These are phyloP conservation scores for Cajanus cajan DNA, from an alignment of 306 rosid genomes.

Conservation along the genomic window DNA sequence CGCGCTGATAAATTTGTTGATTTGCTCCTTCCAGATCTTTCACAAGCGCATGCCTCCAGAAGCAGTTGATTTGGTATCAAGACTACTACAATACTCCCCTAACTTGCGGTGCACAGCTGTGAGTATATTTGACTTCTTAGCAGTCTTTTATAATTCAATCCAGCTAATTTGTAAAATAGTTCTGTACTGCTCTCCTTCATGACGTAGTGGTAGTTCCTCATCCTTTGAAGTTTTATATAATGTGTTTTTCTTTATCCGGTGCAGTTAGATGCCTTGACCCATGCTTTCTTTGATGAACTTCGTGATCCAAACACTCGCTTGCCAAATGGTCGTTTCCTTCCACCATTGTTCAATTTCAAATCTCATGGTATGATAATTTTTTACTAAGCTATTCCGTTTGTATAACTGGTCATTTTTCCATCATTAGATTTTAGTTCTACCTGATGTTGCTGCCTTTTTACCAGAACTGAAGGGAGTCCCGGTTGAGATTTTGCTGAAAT, in stretches of 20 bases:
- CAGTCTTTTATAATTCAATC: neutral
- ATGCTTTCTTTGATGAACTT: slow-evolving; percentile 86
- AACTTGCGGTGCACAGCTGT: slow-evolving; percentile 83
- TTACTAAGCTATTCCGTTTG: neutral
- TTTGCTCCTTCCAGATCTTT: slow-evolving; percentile 54
- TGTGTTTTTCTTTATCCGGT: neutral
- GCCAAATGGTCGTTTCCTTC: slow-evolving; percentile 88
- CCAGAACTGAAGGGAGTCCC: slow-evolving; percentile 84
- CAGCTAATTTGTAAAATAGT: neutral
- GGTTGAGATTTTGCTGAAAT: slow-evolving; percentile 58
- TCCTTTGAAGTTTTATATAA: neutral
- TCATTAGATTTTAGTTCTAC: neutral
- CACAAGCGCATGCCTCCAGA: slow-evolving; percentile 95
- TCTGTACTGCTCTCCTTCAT: neutral
- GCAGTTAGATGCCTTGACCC: slow-evolving; percentile 86
- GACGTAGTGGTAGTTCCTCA: neutral
- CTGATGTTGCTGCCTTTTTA: slow-evolving; percentile 23
- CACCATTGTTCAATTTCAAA: slow-evolving; percentile 81
- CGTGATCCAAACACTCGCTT: slow-evolving; percentile 74
- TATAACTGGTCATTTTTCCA: neutral
- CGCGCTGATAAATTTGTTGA: slow-evolving; percentile 7
- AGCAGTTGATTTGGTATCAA: slow-evolving; percentile 92
- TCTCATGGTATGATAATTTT: slow-evolving; percentile 59
- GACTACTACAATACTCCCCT: slow-evolving; percentile 90
- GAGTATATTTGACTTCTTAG: slow-evolving; percentile 33